These are phyloP conservation scores for Populus pruinosa DNA, from an alignment of 345 rosid genomes.

Conservation along the genomic window DNA sequence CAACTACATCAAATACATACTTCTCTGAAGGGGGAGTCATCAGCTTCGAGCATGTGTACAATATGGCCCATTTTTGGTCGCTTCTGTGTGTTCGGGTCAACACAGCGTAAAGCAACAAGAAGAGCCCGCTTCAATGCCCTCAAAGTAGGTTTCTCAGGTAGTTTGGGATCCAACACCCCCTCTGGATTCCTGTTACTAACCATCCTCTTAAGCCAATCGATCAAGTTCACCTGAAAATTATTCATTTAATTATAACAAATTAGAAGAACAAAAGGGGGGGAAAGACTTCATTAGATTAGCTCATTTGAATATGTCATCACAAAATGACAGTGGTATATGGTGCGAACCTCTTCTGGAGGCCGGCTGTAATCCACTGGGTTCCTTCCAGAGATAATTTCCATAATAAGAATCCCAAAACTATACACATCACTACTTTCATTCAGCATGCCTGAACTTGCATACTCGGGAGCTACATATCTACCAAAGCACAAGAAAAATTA, in stretches of 20 bases:
- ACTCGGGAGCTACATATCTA: slow-evolving; percentile 95
- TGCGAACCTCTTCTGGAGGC: slow-evolving; percentile 74
- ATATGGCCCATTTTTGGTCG: slow-evolving; percentile 85
- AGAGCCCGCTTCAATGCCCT: slow-evolving; percentile 73
- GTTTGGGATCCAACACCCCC: slow-evolving; percentile 78
- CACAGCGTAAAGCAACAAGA: slow-evolving; percentile 87
- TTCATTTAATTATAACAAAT: slow-evolving; percentile 11
- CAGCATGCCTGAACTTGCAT: slow-evolving; percentile 83
- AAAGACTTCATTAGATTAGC: neutral
- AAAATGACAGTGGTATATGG: neutral
- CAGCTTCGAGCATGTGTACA: slow-evolving; percentile 90
- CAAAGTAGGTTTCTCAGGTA: slow-evolving; percentile 66
- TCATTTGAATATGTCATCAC: slow-evolving; percentile 4
- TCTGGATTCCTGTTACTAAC: slow-evolving; percentile 70
- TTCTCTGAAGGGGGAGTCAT: slow-evolving; percentile 64
- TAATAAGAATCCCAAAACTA: slow-evolving; percentile 79
- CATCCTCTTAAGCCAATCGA: slow-evolving; percentile 92
- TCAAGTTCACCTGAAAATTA: slow-evolving; percentile 67
- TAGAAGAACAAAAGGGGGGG: slow-evolving; percentile 1
- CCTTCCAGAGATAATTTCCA: slow-evolving; percentile 86
- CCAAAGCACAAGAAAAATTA: slow-evolving; percentile 12
- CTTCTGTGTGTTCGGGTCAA: slow-evolving; percentile 74
- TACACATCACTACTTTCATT: slow-evolving; percentile 57
- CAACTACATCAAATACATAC: slow-evolving; percentile 26
- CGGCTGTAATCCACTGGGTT: slow-evolving; percentile 90